Base-by-base conservation (phyloP, 2,329 filamentous ascomycete species). In the Nakataea oryzae region DNA sequence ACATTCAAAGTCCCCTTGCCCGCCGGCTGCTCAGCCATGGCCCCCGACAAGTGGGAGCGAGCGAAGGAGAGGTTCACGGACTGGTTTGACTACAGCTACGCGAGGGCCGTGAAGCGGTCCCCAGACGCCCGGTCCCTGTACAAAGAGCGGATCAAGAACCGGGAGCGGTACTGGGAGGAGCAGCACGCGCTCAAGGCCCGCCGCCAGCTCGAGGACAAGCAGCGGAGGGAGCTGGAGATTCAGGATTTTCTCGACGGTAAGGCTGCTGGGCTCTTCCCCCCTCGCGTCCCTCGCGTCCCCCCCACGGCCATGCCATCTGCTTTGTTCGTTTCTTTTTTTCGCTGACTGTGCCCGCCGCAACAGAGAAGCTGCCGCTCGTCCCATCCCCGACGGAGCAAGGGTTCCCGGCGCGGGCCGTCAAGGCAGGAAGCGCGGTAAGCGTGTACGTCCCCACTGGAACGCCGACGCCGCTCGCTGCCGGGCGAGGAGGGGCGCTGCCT, bases 21-120 rank as follows among this genome's bases (percentile, higher is more conserved):
- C 21, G 27, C 11, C 54, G n/a, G n/a, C n/a, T n/a, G n/a, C 24
- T 29, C 54, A 2, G 54, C 27, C 54, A 58, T 29, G 56, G 56
- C 26, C 27, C 21, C 17, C 21, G 56, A 58, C 3, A 58, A 58
- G 56, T 58, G 56, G 56, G 56, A 58, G 56, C 14, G 28, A 17
- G 29, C 56, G 12, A 58, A 58, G 56, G 56, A 58, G 56, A 58
- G 21, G 14, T 29, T 58, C 28, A 58, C 29, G 21, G 56, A 58
- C 56, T 58, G 56, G 56, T 58, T 58, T 28, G 56, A 58, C 28
- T 58, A 58, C 56, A 29, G 32, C 12, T 58, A 58, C 56, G 56
- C 30, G 27, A 17, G 56, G 27, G n/a, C 28, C 29, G 21, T 58
- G 13, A 17, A 11, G 29, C 56, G 28, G 26, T 58, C 56, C 7